Evolutionary conservation across 805 yeast species (phyloP), one percentile per base, ranked within the genome.

Genomic region (Zygosaccharomyces kombuchaensis): DNA sequence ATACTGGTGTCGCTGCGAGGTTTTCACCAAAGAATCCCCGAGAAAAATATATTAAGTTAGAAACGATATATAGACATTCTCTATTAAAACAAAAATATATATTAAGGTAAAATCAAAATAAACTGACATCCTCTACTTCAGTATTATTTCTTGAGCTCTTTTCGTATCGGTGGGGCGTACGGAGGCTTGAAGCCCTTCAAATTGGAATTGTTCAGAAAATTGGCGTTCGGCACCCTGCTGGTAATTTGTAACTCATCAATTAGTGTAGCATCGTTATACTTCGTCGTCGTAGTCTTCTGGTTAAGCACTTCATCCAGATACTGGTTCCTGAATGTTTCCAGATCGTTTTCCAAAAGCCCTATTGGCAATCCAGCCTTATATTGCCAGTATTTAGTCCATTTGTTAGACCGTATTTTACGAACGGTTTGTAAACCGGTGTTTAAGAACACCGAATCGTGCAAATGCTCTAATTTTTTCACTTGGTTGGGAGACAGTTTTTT

Each of bases 381-480:
- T 41, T 66, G 69, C 71, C 74, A 78, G 51, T 73, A 78, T 53
- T 65, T 66, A 17, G 59, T 52, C 82, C 82, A 78, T 56, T 71
- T 78, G 37, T 63, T 67, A 22, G 65, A 60, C 51, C 81, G 63
- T 25, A 69, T 53, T 4, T 65, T 55, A 44, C 81, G 58, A 12
- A 71, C 69, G 39, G 66, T 66, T 49, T 71, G 70, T 36, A 76
- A 52, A 30, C 73, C 70, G 36, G 69, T 69, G 53, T 75, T 75
- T 16, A 73, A 51, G 25, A 72, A 71, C 23, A 76, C 75, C 7
- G 72, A 63, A 34, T 78, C 77, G 48, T 77, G 82, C 6, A 69
- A 50, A 51, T 74, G 73, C 50, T 77, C 81, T 27, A 76, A 56
- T 50, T 75, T 77, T 45, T 64, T 71, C 17, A 77, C 61, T 25